Percentiles rank a stretch among this genome's conserved stretches.
These are phyloP conservation scores for Trametes polyzona DNA, from an alignment of 1,284 basidiomycete genomes.

Conservation along the genomic window DNA sequence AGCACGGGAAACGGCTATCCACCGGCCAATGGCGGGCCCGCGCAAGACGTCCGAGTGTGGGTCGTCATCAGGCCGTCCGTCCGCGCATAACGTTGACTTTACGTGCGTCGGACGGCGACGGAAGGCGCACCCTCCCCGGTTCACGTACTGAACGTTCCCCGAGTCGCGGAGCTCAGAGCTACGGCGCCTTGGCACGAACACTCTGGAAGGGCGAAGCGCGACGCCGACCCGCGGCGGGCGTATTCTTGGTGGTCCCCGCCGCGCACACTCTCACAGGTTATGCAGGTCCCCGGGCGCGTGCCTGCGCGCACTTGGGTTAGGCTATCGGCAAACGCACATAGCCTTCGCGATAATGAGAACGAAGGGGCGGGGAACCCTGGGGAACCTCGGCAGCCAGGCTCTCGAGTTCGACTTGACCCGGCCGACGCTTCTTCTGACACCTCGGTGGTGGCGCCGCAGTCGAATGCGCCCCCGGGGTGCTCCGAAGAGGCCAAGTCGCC, in stretches of 20 bases:
- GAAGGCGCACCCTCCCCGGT: neutral
- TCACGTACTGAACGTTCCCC: slow-evolving; percentile 14
- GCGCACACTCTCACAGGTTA: neutral
- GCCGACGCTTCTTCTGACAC: neutral
- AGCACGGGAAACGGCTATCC: slow-evolving; percentile 4
- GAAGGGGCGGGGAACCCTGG: neutral
- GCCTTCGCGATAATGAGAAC: neutral
- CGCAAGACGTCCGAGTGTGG: neutral
- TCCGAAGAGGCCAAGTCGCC: neutral
- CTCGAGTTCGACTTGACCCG: neutral
- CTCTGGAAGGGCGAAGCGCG: neutral
- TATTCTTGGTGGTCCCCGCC: neutral
- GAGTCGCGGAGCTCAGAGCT: neutral
- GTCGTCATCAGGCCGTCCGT: neutral
- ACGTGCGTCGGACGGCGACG: neutral
- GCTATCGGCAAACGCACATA: neutral
- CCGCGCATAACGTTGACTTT: neutral
- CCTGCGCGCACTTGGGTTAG: neutral
- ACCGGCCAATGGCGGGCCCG: neutral
- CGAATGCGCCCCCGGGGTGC: neutral
- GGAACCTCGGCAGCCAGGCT: too few relatives aligned
- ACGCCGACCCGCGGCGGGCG: neutral
- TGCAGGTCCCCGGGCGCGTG: too few relatives aligned
- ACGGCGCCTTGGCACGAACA: neutral
- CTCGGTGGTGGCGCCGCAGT: neutral